Percentiles rank a stretch among this genome's conserved stretches.
phyloP scores from a whole-genome alignment of 176 grass and related monocot species.

The Lolium multiflorum region DNA sequence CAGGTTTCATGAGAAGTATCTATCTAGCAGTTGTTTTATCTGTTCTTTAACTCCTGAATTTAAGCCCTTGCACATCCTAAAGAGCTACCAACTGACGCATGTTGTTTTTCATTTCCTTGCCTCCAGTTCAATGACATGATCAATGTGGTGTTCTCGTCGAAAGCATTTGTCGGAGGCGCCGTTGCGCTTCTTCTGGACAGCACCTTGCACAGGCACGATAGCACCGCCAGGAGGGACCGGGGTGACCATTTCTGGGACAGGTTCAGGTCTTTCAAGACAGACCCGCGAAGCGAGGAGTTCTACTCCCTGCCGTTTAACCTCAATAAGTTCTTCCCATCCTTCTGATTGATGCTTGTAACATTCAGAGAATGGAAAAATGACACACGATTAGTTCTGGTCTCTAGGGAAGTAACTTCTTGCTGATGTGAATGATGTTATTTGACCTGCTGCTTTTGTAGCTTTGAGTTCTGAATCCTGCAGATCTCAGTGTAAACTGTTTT shows the following conservation, averaged over 20 bases:
- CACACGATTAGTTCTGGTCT: slow-evolving; percentile 6
- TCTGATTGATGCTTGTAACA: slow-evolving; percentile 47
- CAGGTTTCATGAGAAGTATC: neutral
- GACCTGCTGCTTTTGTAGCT: neutral
- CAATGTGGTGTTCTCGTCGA: slow-evolving; percentile 87
- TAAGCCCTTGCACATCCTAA: neutral
- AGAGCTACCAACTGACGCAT: neutral
- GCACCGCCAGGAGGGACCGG: slow-evolving; percentile 50
- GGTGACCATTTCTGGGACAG: slow-evolving; percentile 94
- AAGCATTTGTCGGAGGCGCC: slow-evolving; percentile 77
- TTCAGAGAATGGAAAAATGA: neutral
- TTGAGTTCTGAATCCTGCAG: slow-evolving; percentile 50
- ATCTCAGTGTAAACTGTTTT: slow-evolving; percentile 40
- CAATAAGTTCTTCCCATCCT: slow-evolving; percentile 89
- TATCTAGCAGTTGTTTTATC: neutral
- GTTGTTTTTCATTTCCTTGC: slow-evolving; percentile 19
- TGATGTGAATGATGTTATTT: slow-evolving; percentile 7
- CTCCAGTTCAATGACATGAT: slow-evolving; percentile 90
- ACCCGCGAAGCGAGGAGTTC: slow-evolving; percentile 86
- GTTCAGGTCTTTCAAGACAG: slow-evolving; percentile 83
- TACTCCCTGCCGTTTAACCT: slow-evolving; percentile 92
- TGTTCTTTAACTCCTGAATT: neutral
- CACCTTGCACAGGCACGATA: slow-evolving; percentile 67
- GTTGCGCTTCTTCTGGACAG: slow-evolving; percentile 84
- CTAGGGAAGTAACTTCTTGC: slow-evolving; percentile 24